A percentile compares a stretch with the other conserved stretches of the same genome.
phyloP scores from a whole-genome alignment of 1,284 basidiomycete species.

The Lignosus rhinocerotis region DNA sequence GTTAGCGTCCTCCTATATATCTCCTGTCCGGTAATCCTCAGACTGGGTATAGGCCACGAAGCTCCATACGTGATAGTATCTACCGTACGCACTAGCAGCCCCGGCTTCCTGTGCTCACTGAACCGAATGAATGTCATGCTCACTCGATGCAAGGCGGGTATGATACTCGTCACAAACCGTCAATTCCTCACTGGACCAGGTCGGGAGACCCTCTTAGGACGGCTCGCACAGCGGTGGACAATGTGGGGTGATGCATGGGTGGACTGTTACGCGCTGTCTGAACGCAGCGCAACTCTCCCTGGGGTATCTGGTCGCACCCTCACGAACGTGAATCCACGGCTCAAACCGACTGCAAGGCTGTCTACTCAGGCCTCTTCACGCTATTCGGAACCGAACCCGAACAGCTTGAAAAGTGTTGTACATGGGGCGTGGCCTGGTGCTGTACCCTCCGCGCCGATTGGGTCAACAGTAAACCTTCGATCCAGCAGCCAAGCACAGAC shows the following conservation, averaged over 20 bases:
- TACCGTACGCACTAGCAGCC: constrained; percentile 54
- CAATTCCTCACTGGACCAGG: constrained; percentile 20
- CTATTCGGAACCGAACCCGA: neutral
- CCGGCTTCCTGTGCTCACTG: constrained; percentile 59
- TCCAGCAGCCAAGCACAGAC: no score
- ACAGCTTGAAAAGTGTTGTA: neutral
- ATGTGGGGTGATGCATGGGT: neutral
- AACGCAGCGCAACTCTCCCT: neutral
- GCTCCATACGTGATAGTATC: constrained; percentile 60
- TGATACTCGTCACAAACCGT: constrained; percentile 28
- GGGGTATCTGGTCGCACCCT: neutral
- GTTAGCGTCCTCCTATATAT: constrained; percentile 32
- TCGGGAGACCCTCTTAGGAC: constrained; percentile 10
- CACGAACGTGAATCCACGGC: neutral
- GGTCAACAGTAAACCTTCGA: no score
- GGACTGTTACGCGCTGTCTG: neutral
- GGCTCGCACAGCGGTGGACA: constrained; percentile 22
- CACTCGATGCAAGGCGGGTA: constrained; percentile 21
- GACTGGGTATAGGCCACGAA: constrained; percentile 30
- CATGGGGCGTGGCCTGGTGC: neutral
- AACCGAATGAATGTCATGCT: constrained; percentile 70
- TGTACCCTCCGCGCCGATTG: neutral
- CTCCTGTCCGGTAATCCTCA: constrained; percentile 1
- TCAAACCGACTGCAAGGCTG: neutral
- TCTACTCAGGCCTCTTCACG: neutral